Base-by-base conservation (phyloP, 83 land plant genomes). In the Diphasiastrum complanatum region DNA sequence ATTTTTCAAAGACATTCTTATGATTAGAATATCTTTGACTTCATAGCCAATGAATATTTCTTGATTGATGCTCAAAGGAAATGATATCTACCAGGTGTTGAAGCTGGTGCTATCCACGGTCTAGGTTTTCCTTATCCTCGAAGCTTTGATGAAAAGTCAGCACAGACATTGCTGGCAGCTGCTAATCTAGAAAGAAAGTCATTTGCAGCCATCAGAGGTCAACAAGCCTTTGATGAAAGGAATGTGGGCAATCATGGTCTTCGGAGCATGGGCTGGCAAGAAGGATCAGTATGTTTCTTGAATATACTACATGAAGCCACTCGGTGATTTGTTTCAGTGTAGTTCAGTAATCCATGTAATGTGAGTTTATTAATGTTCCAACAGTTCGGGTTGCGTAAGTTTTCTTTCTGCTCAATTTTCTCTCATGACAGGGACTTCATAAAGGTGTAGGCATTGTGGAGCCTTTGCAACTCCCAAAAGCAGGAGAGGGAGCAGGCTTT, bases 261-360 rank as follows among this genome's bases (percentile, higher is more conserved):
- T 11, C 89, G 97, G 28, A 95, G 70, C 71, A 95, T 95, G 99
- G 99, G 97, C 51, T 95, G 99, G 99, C 96, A 95, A 62, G 99
- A 95, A 78, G 97, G 97, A 67, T 81, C 71, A 80, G 97, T 89
- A 90, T 27, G 63, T 61, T 14, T 23, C 22, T 8, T 49, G 19
- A 11, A 5, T 49, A 11, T 5, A 10, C 52, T 49, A 14, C 8
- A 14, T 14, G 10, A 20, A 5, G 5, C 19, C 19, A 49, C 5
- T 49, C 20, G 6, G 52, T 5, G 6, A n/a, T n/a, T n/a, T n/a
- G n/a, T n/a, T n/a, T n/a, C n/a, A n/a, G n/a, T n/a, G n/a, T n/a
- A n/a, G n/a, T n/a, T n/a, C n/a, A n/a, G n/a, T n/a, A n/a, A n/a
- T n/a, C n/a, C n/a, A n/a, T n/a, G n/a, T n/a, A n/a, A n/a, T n/a